Conservation (phyloP, 169 alveolate species). For the Babesia ovis region DNA sequence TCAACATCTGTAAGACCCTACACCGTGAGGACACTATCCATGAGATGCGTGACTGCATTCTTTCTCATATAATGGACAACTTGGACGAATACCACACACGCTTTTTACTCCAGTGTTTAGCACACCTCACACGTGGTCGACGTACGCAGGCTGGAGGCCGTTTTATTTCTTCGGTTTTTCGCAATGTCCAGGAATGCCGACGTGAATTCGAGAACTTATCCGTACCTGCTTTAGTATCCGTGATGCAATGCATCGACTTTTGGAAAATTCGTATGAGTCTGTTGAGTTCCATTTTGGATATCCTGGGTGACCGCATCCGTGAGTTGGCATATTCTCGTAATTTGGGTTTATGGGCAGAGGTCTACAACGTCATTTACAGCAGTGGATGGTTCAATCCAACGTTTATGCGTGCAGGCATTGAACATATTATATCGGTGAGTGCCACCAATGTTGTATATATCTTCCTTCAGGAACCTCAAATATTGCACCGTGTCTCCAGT, state of each 20-base stretch:
- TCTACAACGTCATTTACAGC: slow-evolving; percentile 45
- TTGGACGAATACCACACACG: slow-evolving; percentile 11
- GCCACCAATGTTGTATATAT: too few relatives aligned
- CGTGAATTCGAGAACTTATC: slow-evolving; percentile 18
- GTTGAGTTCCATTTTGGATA: slow-evolving; percentile 25
- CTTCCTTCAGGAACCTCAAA: slow-evolving; percentile 44
- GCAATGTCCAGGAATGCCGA: slow-evolving; percentile 13
- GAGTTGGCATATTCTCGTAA: slow-evolving; percentile 48
- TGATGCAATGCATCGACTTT: slow-evolving; percentile 28
- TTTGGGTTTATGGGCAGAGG: slow-evolving; percentile 68
- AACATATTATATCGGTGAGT: slow-evolving; percentile 46
- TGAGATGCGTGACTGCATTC: slow-evolving; percentile 44
- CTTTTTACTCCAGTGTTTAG: slow-evolving; percentile 33
- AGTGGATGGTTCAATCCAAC: slow-evolving; percentile 57
- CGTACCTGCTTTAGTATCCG: slow-evolving; percentile 14
- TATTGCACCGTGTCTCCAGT: slow-evolving; percentile 55
- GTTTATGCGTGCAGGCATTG: slow-evolving; percentile 63
- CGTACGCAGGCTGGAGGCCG: slow-evolving; percentile 36
- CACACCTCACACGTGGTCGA: slow-evolving; percentile 42
- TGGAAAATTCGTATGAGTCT: slow-evolving; percentile 45
- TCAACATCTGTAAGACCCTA: slow-evolving; percentile 55
- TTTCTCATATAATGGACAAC: slow-evolving; percentile 26
- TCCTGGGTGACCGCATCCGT: slow-evolving; percentile 33
- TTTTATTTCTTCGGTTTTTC: slow-evolving; percentile 35
- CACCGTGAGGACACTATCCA: slow-evolving; percentile 22